Percentiles rank a stretch among this genome's conserved stretches.
Evolutionary conservation across 352 stramenopile genomes (phyloP).

Genomic region (Phytophthora hybrid): DNA sequence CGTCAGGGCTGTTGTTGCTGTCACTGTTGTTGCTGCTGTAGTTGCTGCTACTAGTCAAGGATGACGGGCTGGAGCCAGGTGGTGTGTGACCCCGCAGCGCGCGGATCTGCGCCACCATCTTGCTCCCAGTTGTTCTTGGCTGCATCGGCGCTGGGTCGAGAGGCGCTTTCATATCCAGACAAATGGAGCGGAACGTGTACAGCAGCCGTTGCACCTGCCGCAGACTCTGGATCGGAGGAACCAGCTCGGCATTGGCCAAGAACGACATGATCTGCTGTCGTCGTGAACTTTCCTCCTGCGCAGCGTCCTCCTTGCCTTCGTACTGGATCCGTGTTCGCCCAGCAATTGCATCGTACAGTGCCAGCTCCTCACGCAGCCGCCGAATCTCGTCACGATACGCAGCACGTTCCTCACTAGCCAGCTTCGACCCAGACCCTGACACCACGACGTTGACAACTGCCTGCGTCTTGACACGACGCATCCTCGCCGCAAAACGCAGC

Average conservation of each 20-base stretch:
- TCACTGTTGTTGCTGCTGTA: conserved; percentile 4
- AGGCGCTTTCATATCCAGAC: neutral
- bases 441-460: conserved; percentile 69
- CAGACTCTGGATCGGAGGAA: conserved; percentile 52
- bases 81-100: conserved; percentile 42
- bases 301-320: conserved; percentile 29
- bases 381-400: conserved; percentile 60
- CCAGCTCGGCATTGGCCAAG: conserved; percentile 39
- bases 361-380: conserved; percentile 63
- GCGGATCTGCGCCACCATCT: conserved; percentile 66
- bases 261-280: conserved; percentile 40
- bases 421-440: conserved; percentile 12
- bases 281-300: conserved; percentile 35
- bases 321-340: conserved; percentile 49
- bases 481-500: conserved; percentile 91
- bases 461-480: conserved; percentile 85
- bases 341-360: conserved; percentile 69
- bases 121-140: conserved; percentile 40
- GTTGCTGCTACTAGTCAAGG: conserved; percentile 11
- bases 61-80: conserved; percentile 1
- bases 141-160: conserved; percentile 10
- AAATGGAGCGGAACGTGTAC: conserved; percentile 33
- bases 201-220: conserved; percentile 59
- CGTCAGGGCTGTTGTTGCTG: neutral
- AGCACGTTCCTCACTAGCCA: conserved; percentile 28